A percentile compares a stretch with the other conserved stretches of the same genome.
phyloP scores from a whole-genome alignment of 2,329 filamentous ascomycete genomes.

The Fusarium napiforme region DNA sequence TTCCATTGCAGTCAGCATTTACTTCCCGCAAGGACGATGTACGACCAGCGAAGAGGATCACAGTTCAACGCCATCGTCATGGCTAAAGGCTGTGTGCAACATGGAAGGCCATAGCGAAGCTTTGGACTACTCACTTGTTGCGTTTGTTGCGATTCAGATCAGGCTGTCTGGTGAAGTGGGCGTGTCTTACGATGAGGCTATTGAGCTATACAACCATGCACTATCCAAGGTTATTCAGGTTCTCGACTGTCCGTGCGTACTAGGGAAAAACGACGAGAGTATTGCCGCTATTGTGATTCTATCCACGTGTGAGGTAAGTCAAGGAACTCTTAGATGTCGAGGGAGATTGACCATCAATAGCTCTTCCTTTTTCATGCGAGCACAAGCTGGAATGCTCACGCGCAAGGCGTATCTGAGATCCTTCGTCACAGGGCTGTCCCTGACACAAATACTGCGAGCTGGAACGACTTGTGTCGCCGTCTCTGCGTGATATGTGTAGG shows the following conservation, averaged over 20 bases:
- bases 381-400: slow-evolving; percentile 4
- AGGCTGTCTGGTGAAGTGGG: background rate
- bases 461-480: slow-evolving; percentile 5
- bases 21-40: background rate
- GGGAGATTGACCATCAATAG: too few relatives aligned
- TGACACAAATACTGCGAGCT: background rate
- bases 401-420: slow-evolving; percentile 2
- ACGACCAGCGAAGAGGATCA: accelerated
- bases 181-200: background rate
- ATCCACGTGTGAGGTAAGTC: slow-evolving; percentile 3
- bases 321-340: too few relatives aligned
- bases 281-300: slow-evolving; percentile 3
- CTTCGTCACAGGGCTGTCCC: background rate
- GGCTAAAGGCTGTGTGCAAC: slow-evolving; percentile 1
- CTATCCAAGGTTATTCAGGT: background rate
- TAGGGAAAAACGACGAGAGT: background rate
- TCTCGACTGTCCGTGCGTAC: background rate
- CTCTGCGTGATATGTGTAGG: slow-evolving; percentile 13
- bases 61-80: background rate
- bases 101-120: background rate
- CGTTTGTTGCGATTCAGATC: slow-evolving; percentile 6
- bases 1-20: background rate
- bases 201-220: background rate
- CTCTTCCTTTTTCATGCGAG: slow-evolving; percentile 1
- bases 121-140: background rate